Conservation (phyloP, 164 flowering plant species). For the Platanus orientalis region DNA sequence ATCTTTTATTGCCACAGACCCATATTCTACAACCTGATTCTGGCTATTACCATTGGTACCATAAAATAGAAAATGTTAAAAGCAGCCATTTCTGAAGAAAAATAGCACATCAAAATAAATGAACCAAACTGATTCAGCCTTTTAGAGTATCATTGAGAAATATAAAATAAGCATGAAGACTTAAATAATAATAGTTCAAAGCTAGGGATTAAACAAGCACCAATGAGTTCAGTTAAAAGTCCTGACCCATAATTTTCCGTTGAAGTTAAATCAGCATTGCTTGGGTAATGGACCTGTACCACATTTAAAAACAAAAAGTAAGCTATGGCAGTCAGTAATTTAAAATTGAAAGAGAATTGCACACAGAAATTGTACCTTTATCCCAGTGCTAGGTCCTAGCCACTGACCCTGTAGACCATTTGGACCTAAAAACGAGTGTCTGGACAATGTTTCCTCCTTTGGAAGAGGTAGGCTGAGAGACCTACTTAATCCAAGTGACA, state of each 20-base stretch:
- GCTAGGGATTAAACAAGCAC: slow-evolving; percentile 1
- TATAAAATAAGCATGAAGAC: not conserved
- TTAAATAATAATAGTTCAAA: not conserved
- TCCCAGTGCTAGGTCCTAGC: slow-evolving; percentile 61
- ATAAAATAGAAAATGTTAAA: slow-evolving; percentile 17
- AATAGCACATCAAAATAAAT: not conserved
- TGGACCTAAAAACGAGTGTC: slow-evolving; percentile 91
- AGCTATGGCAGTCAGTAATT: not conserved
- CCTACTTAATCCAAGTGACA: slow-evolving; percentile 33
- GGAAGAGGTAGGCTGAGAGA: slow-evolving; percentile 67
- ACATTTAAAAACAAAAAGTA: slow-evolving; percentile 10
- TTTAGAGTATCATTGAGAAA: not conserved
- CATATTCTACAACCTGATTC: slow-evolving; percentile 49
- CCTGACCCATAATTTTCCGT: slow-evolving; percentile 53
- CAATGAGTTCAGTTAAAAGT: slow-evolving; percentile 11
- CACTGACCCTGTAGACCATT: slow-evolving; percentile 83
- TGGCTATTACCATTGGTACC: slow-evolving; percentile 42
- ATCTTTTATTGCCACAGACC: slow-evolving; percentile 31
- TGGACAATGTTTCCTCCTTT: slow-evolving; percentile 84
- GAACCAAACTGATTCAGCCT: not conserved
- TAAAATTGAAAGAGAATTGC: not conserved
- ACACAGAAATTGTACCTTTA: slow-evolving; percentile 48
- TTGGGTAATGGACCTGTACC: slow-evolving; percentile 83
- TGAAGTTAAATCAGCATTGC: slow-evolving; percentile 40
- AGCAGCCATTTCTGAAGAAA: slow-evolving; percentile 11